These are phyloP conservation scores for Calonectria hongkongensis DNA, from an alignment of 2,329 filamentous ascomycete species.

Conservation along the genomic window DNA sequence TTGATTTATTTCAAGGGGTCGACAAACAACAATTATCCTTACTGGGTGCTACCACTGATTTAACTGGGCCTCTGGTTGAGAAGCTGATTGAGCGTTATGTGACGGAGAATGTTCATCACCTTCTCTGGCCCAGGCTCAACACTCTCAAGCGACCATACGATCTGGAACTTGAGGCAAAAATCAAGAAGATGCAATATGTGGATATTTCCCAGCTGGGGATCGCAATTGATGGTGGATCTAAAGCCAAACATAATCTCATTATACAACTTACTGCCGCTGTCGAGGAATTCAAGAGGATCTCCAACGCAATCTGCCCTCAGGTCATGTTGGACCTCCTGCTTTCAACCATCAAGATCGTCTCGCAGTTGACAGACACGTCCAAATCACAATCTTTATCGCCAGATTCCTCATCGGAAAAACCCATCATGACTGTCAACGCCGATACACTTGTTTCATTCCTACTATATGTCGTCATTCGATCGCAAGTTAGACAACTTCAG, in stretches of 20 bases:
- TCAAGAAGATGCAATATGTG: conserved; percentile 93
- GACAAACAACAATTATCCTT: conserved; percentile 96
- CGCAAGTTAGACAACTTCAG: conserved; percentile 90
- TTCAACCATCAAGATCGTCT: conserved; percentile 88
- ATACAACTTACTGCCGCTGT: conserved; percentile 85
- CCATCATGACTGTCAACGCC: conserved; percentile 81
- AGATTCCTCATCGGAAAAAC: conserved; percentile 68
- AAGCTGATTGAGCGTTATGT: conserved; percentile 96
- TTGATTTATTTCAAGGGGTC: conserved; percentile 95
- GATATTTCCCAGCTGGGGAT: conserved; percentile 97
- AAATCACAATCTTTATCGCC: conserved; percentile 60
- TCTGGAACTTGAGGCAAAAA: conserved; percentile 89
- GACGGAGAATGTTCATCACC: conserved; percentile 92
- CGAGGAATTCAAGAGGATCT: conserved; percentile 92
- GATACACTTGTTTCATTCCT: conserved; percentile 95
- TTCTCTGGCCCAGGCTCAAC: conserved; percentile 89
- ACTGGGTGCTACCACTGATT: conserved; percentile 92
- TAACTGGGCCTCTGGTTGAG: conserved; percentile 94
- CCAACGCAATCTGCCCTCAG: conserved; percentile 84
- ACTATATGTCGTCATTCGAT: conserved; percentile 92
- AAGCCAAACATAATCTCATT: conserved; percentile 88
- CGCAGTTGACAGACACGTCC: conserved; percentile 76
- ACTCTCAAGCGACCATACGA: conserved; percentile 88
- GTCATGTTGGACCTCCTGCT: conserved; percentile 91
- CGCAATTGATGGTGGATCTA: conserved; percentile 84